Evolutionary conservation across 192 early-diverging fungal species (phyloP), one percentile per base, ranked within the genome.

Genomic region (Coemansia pectinata): DNA sequence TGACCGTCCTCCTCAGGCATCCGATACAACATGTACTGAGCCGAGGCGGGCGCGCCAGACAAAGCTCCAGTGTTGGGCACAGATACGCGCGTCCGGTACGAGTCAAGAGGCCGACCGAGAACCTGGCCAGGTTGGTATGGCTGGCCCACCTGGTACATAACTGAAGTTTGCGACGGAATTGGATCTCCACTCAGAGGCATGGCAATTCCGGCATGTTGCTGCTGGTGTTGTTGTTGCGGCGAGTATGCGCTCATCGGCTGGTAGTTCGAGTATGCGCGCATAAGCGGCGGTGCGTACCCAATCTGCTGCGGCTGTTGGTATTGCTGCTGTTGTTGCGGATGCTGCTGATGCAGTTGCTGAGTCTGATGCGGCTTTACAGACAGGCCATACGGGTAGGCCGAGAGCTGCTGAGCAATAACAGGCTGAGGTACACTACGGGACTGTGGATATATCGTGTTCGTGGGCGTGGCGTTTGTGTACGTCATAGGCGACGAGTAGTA

Each of bases 101-200:
- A 31, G 59, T 78, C 76, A 19, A 83, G 47, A 15, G 73, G 44
- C 50, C 81, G 67, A 3, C 81, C 81, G 4, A 83, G 76, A 5
- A 83, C 81, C 63, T 83, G 76, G 15, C 81, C 81, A 0, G 81
- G 81, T 73, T 83, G 81, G 67, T 83, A 83, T 17, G 81, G 81
- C 60, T 83, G 81, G 5, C 81, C 76, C 39, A 76, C 65, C 39
- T 77, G 69, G 63, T 83, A 83, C 80, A 83, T 72, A 27, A 69
- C 63, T 0, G 71, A 59, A 0, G 66, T 57, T 29, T 66, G 62
- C 10, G 50, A 62, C 42, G 74, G 27, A 60, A 77, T 64, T 1
- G 63, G 57, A 2, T 82, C 79, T 9, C 74, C 42, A 33, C 66
- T 67, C 25, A 74, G 52, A 23, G 69, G 63, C 63, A 66, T 48